Conservation (phyloP, 306 rosid genomes). For the Malus domestica region ASM211411v1 NC_041793.1:1112001-1112500, state of each 20-base stretch:
- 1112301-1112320: slow-evolving; percentile 42
- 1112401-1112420: no score
- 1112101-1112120: slow-evolving; percentile 23
- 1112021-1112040: slow-evolving; percentile 45
- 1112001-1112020: slow-evolving; percentile 40
- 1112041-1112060: slow-evolving; percentile 56
- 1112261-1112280: slow-evolving; percentile 48
- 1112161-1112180: background rate
- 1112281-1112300: slow-evolving; percentile 74
- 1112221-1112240: background rate
- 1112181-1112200: no score
- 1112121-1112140: slow-evolving; percentile 3
- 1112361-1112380: background rate
- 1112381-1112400: no score
- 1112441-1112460: no score
- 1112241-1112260: slow-evolving; percentile 28
- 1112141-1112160: background rate
- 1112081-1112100: slow-evolving; percentile 6
- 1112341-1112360: background rate
- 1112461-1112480: no score
- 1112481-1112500: no score
- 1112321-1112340: slow-evolving; percentile 47
- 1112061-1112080: slow-evolving; percentile 47
- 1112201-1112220: background rate
- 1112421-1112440: no score